Percentiles rank a stretch among this genome's conserved stretches.
Conservation (phyloP, 2,329 filamentous ascomycete genomes). For the Pyricularia grisea region DNA sequence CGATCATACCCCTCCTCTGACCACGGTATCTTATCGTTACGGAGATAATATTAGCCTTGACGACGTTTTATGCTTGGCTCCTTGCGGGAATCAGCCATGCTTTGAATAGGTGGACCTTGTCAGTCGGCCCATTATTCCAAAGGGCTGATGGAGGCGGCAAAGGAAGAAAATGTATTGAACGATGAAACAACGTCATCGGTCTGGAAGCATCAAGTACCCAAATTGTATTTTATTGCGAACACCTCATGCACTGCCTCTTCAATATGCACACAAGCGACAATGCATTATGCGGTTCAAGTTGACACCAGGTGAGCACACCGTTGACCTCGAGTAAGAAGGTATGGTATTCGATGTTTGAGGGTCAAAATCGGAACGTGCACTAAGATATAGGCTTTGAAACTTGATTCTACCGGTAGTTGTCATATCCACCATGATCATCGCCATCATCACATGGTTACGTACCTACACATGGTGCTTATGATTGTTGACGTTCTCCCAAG, state of each 20-base stretch:
- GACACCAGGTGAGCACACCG: background rate
- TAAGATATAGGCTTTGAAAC: background rate
- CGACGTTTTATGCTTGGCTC: background rate
- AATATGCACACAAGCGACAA: background rate
- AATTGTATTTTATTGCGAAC: background rate
- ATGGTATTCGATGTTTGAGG: background rate
- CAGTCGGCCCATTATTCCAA: background rate
- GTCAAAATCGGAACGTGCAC: background rate
- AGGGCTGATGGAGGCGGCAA: background rate
- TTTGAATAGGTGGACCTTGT: background rate
- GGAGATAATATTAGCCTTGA: background rate
- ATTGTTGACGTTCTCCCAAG: background rate
- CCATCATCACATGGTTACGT: background rate
- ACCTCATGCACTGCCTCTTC: background rate
- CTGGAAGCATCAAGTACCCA: background rate
- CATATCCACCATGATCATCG: background rate
- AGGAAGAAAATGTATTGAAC: background rate
- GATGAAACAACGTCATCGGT: background rate
- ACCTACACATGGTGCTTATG: background rate
- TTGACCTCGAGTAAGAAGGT: background rate
- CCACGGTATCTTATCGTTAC: background rate
- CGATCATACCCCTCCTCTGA: constrained; percentile 3
- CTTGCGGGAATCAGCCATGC: background rate
- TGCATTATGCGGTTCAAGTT: background rate
- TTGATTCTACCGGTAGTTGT: background rate